phyloP scores from a whole-genome alignment of 2,329 filamentous ascomycete species.

The Rachicladosporium sp. region DNA sequence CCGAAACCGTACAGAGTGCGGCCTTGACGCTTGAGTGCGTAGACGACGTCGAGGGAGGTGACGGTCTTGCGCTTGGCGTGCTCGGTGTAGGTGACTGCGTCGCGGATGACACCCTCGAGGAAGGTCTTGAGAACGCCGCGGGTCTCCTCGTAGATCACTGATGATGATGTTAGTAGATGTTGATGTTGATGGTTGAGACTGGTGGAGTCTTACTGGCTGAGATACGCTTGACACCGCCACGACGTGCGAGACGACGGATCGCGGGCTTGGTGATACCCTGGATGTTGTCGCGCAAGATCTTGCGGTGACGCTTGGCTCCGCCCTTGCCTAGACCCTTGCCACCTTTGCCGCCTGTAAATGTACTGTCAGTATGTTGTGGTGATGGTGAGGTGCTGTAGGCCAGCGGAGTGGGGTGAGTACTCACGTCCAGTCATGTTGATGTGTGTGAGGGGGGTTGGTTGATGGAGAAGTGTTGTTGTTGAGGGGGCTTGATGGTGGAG shows the following conservation, averaged over 20 bases:
- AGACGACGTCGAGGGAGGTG: constrained; percentile 51
- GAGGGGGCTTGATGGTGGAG: not conserved
- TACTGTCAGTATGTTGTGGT: constrained; percentile 15
- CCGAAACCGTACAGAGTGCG: constrained; percentile 58
- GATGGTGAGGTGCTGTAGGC: constrained; percentile 5
- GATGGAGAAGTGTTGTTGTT: constrained; percentile 12
- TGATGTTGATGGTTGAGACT: constrained; percentile 3
- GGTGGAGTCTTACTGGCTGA: constrained; percentile 49
- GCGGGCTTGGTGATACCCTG: constrained; percentile 98
- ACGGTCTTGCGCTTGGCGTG: constrained; percentile 70
- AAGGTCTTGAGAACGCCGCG: constrained; percentile 74
- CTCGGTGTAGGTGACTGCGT: constrained; percentile 71
- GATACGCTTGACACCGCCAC: constrained; percentile 99
- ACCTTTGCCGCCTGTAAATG: constrained; percentile 62
- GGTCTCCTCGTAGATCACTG: constrained; percentile 69
- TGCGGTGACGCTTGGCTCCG: constrained; percentile 95
- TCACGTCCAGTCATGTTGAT: constrained; percentile 41
- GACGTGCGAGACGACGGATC: constrained; percentile 94
- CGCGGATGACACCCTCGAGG: constrained; percentile 70
- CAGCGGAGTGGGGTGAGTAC: constrained; percentile 17
- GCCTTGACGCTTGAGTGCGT: constrained; percentile 52
- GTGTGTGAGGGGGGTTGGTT: constrained; percentile 17
- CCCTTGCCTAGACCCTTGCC: constrained; percentile 98
- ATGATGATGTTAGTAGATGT: constrained; percentile 24
- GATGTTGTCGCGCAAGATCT: constrained; percentile 99